Base-by-base conservation (phyloP, 2,329 filamentous ascomycete genomes). In the Fusarium sarcochroum region DNA sequence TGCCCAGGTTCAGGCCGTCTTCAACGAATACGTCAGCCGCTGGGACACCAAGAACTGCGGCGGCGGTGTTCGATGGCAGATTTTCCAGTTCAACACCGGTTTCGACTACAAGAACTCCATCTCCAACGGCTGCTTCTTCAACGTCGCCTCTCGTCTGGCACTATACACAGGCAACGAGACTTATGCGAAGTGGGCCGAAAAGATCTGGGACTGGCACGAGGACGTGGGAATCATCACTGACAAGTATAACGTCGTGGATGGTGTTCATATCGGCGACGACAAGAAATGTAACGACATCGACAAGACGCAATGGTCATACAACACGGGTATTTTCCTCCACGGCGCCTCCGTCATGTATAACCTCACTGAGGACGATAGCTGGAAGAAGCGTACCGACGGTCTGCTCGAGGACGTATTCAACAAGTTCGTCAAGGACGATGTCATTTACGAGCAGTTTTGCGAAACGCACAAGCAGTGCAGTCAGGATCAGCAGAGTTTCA, bases 11-110 rank as follows among this genome's bases (percentile, higher is more conserved):
- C 91, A 94, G 77, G 91, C 90, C 13, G 91, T 93, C 3, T 97
- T 95, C 79, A 93, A 95, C 80, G 89, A 91, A 50, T 93, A 93
- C 74, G 88, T 87, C 3, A 79, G 80, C 20, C 87, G 93, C 21
- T 95, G 92, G 91, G 90, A 96, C 70, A 81, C 79, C 4, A 73
- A 80, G 0, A 68, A 76, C 54, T 97, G 93, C 77, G 83, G 81
- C 46, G 93, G 93, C 49, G 93, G 93, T 11, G 79, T 97, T 69
- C 88, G 91, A 67, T 97, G 94, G 94, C 93, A 97, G 80, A 91
- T 97, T 64, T 94, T 91, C 80, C 84, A 87, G 14, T 92, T 90
- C 80, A 94, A 94, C 80, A 87, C 84, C 58, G 93, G 93, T 49
- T 90, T 82, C 79, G 83, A 87, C 77, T 90, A 90, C 81, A 90